Conservation (phyloP, 345 rosid species). For the Euphorbia tirucalli region DNA sequence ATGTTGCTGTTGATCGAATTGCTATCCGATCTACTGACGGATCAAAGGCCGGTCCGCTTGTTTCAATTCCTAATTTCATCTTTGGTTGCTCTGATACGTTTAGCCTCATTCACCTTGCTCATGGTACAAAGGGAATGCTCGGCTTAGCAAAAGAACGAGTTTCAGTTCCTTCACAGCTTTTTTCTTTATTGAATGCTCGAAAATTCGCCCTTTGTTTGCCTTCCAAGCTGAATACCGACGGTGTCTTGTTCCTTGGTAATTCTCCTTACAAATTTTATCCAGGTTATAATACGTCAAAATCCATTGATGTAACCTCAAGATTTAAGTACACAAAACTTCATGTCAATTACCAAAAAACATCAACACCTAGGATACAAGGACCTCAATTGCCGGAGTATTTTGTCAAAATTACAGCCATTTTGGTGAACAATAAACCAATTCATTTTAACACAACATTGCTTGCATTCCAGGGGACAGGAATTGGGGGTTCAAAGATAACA, state of each 20-base stretch:
- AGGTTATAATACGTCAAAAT: conserved; percentile 11
- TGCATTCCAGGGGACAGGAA: conserved; percentile 11
- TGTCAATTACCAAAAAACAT: neutral
- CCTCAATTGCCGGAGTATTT: conserved; percentile 16
- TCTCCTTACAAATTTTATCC: conserved; percentile 24
- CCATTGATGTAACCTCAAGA: conserved; percentile 14
- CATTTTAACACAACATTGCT: conserved; percentile 12
- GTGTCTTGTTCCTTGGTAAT: conserved; percentile 20
- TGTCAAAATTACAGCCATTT: conserved; percentile 19
- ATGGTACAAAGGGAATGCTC: conserved; percentile 4
- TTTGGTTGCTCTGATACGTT: conserved; percentile 5
- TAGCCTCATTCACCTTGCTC: neutral
- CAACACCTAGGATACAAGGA: neutral
- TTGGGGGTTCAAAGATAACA: conserved; percentile 17
- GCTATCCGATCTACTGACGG: conserved; percentile 5
- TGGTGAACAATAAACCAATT: conserved; percentile 14
- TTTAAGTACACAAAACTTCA: conserved; percentile 16
- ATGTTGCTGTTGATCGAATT: conserved; percentile 9
- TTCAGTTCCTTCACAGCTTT: conserved; percentile 9
- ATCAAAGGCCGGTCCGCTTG: neutral
- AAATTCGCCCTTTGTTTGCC: conserved; percentile 26
- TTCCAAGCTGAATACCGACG: conserved; percentile 14
- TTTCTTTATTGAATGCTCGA: conserved; percentile 5
- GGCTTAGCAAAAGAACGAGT: neutral
- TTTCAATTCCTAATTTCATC: conserved; percentile 10